Conservation (phyloP, 2,329 filamentous ascomycete genomes). For the Microcera coccophila region DNA sequence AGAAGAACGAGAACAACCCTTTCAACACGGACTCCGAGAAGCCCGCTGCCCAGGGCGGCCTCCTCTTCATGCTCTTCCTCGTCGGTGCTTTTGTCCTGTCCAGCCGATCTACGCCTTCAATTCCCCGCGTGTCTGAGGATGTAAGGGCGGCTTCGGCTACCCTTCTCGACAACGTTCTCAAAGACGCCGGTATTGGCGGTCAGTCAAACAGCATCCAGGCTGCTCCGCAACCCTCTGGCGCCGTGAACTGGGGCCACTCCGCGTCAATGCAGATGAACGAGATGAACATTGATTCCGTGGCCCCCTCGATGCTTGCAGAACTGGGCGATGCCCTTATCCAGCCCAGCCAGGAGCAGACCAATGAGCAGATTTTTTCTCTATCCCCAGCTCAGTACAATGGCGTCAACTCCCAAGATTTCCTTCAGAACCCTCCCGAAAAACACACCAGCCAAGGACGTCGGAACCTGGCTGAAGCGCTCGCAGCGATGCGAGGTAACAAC, state of each 20-base stretch:
- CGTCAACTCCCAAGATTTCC: constrained; percentile 63
- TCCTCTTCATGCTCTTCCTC: constrained; percentile 93
- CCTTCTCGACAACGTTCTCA: constrained; percentile 75
- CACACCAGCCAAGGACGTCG: constrained; percentile 61
- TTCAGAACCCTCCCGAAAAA: constrained; percentile 52
- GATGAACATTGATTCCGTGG: constrained; percentile 35
- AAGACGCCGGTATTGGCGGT: constrained; percentile 64
- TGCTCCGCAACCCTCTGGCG: constrained; percentile 51
- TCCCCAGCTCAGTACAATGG: constrained; percentile 86
- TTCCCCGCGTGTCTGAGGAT: constrained; percentile 76
- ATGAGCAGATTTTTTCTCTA: constrained; percentile 82
- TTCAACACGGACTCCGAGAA: constrained; percentile 54
- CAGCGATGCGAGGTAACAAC: constrained; percentile 67
- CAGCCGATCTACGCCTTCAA: constrained; percentile 67
- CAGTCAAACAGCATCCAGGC: constrained; percentile 42
- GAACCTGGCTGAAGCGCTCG: constrained; percentile 76
- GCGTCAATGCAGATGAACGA: constrained; percentile 45
- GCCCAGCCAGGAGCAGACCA: constrained; percentile 78
- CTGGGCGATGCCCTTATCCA: constrained; percentile 66
- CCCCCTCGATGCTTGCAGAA: constrained; percentile 60
- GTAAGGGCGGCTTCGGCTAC: constrained; percentile 74
- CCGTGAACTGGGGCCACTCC: constrained; percentile 33
- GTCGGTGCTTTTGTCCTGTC: constrained; percentile 95
- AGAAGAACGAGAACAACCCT: constrained; percentile 42
- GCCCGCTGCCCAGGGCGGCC: constrained; percentile 69